phyloP scores from a whole-genome alignment of 306 rosid species.

The Ormosia semicastrata region DNA sequence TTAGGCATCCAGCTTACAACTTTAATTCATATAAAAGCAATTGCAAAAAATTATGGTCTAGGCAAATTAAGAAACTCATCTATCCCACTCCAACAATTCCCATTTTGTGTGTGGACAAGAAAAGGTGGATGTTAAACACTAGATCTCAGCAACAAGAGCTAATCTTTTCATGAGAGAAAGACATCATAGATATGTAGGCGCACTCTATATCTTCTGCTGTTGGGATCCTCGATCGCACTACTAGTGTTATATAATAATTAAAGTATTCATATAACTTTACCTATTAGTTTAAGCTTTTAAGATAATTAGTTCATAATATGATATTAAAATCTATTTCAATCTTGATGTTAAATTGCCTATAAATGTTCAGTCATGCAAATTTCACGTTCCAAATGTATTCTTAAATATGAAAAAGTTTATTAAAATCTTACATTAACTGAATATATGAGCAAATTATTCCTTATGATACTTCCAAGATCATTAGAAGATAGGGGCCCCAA shows the following conservation, averaged over 20 bases:
- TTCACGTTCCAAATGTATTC: too few relatives aligned
- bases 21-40: not conserved
- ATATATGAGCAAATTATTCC: too few relatives aligned
- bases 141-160: not conserved
- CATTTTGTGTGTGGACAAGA: slow-evolving; percentile 15
- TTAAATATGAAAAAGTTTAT: too few relatives aligned
- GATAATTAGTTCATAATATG: not conserved
- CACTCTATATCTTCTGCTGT: not conserved
- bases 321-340: too few relatives aligned
- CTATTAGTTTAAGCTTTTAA: too few relatives aligned
- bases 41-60: not conserved
- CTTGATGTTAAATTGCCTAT: too few relatives aligned
- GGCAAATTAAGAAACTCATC: not conserved
- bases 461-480: not conserved
- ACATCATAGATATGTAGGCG: not conserved
- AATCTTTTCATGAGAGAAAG: not conserved
- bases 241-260: not conserved
- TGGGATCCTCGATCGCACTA: slow-evolving; percentile 9
- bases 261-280: not conserved
- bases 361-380: too few relatives aligned
- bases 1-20: not conserved
- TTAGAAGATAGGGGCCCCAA: slow-evolving; percentile 1
- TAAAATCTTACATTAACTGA: too few relatives aligned
- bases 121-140: not conserved
- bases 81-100: not conserved